Base-by-base conservation (phyloP, 2,329 filamentous ascomycete species). In the Rasamsonia emersonii region DNA sequence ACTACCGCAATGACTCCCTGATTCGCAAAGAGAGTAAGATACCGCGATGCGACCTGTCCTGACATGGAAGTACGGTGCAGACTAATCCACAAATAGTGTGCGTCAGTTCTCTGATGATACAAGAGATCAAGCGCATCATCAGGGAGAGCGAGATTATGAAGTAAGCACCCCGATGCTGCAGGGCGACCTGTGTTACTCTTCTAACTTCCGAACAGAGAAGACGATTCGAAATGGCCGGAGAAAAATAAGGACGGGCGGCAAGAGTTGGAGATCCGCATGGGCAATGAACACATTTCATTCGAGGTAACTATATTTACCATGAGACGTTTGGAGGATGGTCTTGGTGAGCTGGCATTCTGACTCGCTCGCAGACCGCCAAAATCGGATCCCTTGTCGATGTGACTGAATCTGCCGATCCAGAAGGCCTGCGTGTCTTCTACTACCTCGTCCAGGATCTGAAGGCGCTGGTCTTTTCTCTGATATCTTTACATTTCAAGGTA, bases 181-280 rank as follows among this genome's bases (percentile, higher is more conserved):
- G 29, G 30, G 9, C 9, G 10, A 5, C 16, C 11, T 17, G n/a
- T n/a, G n/a, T n/a, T n/a, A n/a, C n/a, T n/a, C n/a, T n/a, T n/a
- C 38, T 16, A 13, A 62, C 37, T 25, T 4, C 11, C 3, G 11
- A 21, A 40, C 46, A 93, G 86, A 68, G 91, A 98, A 77, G 91
- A 98, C 55, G 91, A 98, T 59, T 83, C 79, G 16, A 95, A 95
- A 59, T 98, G 91, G 91, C 91, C 91, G 1, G 86, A 93, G 61
- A 98, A 96, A 75, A 98, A 98, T 67, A 96, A 96, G 65, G 91
- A 98, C 50, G 91, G 91, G 20, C 77, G 89, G 42, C 91, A 98
- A 58, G 91, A 98, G 64, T 71, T 98, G 28, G 91, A 98, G 61
- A 95, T 98, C 37, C 75, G 88, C 29, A 59, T 98, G 35, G 91